Base-by-base conservation (phyloP, 176 grass and related monocot species). In the Aegilops speltoides region DNA sequence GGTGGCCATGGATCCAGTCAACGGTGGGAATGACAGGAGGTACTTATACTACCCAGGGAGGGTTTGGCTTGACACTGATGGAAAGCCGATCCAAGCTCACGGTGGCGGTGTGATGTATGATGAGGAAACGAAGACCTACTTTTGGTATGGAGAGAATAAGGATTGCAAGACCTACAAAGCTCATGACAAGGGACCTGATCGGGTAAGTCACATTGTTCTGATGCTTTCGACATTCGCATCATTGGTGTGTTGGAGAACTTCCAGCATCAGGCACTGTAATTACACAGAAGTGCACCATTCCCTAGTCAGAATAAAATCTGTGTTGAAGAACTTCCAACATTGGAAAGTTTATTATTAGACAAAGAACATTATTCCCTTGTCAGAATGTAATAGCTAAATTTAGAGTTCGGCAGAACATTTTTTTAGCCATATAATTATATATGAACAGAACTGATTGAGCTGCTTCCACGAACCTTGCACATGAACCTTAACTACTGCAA, bases 91-190 rank as follows among this genome's bases (percentile, higher is more conserved):
- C 85, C 93, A 95, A 85, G 91, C 90, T 25, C 91, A 98, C 68
- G 96, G 91, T 64, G 96, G 96, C 8, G 96, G 96, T 68, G 75
- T 98, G 60, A 64, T 92, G 19, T 98, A 88, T 84, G 91, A 98
- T 79, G 73, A 89, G 19, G 85, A 36, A 33, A 86, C 56, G 3
- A 36, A 78, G 41, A 88, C 75, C 12, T 94, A 91, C 90, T 98
- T 92, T 63, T 98, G 89, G 93, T 98, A 98, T 68, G 96, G 93
- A 48, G 96, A 98, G 86, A 98, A 98, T 76, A 95, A 98, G 85
- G 88, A 95, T 84, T 79, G 96, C 24, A 91, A 91, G 45, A 98
- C 91, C 13, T 95, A 95, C 89, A 89, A 91, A 74, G 84, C 86
- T 82, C 84, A 98, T 26, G 79, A 45, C 46, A 98, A 90, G 68